phyloP scores from a whole-genome alignment of 1,284 basidiomycete species.

The Omphalotus olearius region DNA sequence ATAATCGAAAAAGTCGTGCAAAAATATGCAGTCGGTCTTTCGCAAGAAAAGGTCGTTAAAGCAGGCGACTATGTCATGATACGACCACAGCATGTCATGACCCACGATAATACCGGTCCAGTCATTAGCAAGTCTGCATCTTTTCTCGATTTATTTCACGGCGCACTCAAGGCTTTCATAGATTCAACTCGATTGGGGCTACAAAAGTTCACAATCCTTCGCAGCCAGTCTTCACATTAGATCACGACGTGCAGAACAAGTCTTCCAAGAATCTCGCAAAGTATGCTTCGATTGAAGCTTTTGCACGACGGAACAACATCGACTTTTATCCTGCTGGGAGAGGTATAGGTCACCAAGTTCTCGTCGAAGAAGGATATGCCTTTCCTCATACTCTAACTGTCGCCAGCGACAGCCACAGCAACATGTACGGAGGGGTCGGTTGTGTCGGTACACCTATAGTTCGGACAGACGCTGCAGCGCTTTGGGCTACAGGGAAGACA shows the following conservation, averaged over 20 bases:
- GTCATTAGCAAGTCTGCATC: slow-evolving; percentile 87
- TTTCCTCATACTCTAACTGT: slow-evolving; percentile 93
- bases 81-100: slow-evolving; percentile 95
- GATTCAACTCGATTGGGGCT: slow-evolving; percentile 94
- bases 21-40: slow-evolving; percentile 89
- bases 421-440: slow-evolving; percentile 98
- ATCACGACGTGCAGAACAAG: slow-evolving; percentile 98
- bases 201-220: slow-evolving; percentile 79
- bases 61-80: slow-evolving; percentile 99
- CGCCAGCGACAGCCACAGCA: slow-evolving; percentile 95
- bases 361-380: slow-evolving; percentile 95
- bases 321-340: slow-evolving; percentile 98
- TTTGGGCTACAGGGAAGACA: slow-evolving; percentile 98
- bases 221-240: slow-evolving; percentile 94
- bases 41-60: slow-evolving; percentile 72
- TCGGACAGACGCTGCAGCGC: slow-evolving; percentile 87
- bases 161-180: slow-evolving; percentile 25
- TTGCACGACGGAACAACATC: slow-evolving; percentile 82
- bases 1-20: slow-evolving; percentile 98
- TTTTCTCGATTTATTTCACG: slow-evolving; percentile 1
- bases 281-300: slow-evolving; percentile 90
- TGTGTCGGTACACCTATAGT: slow-evolving; percentile 98
- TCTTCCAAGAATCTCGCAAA: slow-evolving; percentile 92
- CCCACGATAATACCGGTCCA: slow-evolving; percentile 97
- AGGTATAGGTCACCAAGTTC: slow-evolving; percentile 96